Base-by-base conservation (phyloP, 192 early-diverging fungal genomes). In the Coemansia furcata region DNA sequence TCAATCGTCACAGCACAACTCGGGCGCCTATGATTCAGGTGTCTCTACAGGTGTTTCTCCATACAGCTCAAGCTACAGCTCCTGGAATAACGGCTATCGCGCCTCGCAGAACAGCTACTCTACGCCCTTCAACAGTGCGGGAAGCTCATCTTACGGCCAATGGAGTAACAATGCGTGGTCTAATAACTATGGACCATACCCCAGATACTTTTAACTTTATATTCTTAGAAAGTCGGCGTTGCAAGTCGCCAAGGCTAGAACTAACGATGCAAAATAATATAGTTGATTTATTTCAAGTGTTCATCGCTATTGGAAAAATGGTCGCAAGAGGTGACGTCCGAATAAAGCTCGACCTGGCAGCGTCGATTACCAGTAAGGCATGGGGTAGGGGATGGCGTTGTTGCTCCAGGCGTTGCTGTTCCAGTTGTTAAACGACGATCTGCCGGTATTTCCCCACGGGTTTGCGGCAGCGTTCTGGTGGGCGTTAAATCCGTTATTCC, bases 331-430 rank as follows among this genome's bases (percentile, higher is more conserved):
- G 1, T 10, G 14, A 11, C 9, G 39, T 14, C 10, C 39, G 6
- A 43, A 12, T 46, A 17, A 64, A 26, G 39, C 19, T 3, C 17
- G 4, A 8, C 35, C 9, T 36, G 26, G 65, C 38, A 3, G 17
- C 14, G 2, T 6, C 5, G 47, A 49, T 42, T 72, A 80, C 78
- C 78, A 80, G 62, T 80, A 76, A 6, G 72, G 77, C 10, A 46
- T 65, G 0, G 78, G 78, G 44, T 76, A 76, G 36, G 72, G 72
- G 23, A 36, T 37, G 49, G 40, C 67, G 33, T 70, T 71, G 65
- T 81, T 81, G 74, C 62, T 75, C 79, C 79, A 81, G 37, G 79
- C 79, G 60, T 81, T 81, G 74, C 76, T 81, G 65, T 81, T 81
- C 79, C 79, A 81, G 74, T 81, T 76, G 74, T 81, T 81, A 42